Conservation (phyloP, 2,329 filamentous ascomycete species). For the Aspergillus flavus region DNA sequence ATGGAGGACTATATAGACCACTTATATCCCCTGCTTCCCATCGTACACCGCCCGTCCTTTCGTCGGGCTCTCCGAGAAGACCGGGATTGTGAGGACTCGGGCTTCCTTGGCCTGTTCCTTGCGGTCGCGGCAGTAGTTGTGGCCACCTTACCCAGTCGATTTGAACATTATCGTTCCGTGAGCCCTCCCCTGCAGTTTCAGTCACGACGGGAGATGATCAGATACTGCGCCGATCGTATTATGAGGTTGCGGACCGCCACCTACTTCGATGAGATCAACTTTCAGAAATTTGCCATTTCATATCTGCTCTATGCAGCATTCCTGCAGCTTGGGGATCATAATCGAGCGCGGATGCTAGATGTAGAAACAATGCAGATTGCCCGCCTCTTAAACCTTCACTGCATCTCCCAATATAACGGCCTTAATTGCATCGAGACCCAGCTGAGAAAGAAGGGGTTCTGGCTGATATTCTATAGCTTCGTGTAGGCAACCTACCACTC, state of each 20-base stretch:
- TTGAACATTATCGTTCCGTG: conserved; percentile 12
- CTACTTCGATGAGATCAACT: conserved; percentile 27
- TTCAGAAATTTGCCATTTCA: conserved; percentile 39
- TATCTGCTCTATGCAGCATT: conserved; percentile 37
- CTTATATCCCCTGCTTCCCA: conserved; percentile 18
- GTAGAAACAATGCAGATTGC: conserved; percentile 40
- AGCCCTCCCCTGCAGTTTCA: conserved; percentile 8
- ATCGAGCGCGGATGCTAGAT: conserved; percentile 41
- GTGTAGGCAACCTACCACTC: conserved; percentile 11
- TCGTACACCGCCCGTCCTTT: conserved; percentile 20
- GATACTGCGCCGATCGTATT: conserved; percentile 15
- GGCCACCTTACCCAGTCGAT: conserved; percentile 16
- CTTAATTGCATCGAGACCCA: conserved; percentile 38
- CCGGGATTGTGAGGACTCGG: conserved; percentile 11
- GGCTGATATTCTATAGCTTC: conserved; percentile 39
- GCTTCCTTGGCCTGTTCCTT: conserved; percentile 12
- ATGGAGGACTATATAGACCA: conserved; percentile 21
- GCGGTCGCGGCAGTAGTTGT: conserved; percentile 18
- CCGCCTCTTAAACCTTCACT: conserved; percentile 33
- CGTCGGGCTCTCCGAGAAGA: conserved; percentile 10
- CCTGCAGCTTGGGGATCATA: conserved; percentile 40
- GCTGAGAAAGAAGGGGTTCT: conserved; percentile 42
- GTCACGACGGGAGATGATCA: conserved; percentile 16
- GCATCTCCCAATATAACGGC: conserved; percentile 34
- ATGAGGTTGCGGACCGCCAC: conserved; percentile 11